These are phyloP conservation scores for Exserohilum rostratum DNA, from an alignment of 2,329 filamentous ascomycete species.

Conservation along the genomic window DNA sequence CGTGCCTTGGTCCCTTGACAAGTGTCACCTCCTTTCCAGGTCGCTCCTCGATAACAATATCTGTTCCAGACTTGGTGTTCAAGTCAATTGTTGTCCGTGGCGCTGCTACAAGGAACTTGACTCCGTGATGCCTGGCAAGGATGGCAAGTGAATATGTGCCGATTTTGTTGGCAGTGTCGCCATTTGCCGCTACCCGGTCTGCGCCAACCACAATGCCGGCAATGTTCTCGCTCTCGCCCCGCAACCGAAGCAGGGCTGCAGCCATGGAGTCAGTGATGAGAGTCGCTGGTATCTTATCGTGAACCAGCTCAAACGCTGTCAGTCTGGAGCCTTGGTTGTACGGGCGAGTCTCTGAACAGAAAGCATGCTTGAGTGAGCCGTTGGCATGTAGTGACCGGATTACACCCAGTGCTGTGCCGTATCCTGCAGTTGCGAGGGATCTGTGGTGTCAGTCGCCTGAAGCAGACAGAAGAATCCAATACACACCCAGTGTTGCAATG, in stretches of 20 bases:
- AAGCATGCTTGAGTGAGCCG: conserved; percentile 76
- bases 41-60: conserved; percentile 91
- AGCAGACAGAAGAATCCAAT: background rate
- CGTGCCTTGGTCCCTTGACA: conserved; percentile 75
- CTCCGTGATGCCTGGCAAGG: conserved; percentile 82
- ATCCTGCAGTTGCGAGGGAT: conserved; percentile 95
- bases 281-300: conserved; percentile 88
- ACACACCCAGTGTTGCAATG: conserved; percentile 93
- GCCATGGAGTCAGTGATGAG: conserved; percentile 98
- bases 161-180: conserved; percentile 98
- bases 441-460: conserved; percentile 50
- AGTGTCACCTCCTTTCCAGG: conserved; percentile 81
- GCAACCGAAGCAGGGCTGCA: conserved; percentile 76
- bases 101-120: conserved; percentile 94
- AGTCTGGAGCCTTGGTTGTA: conserved; percentile 97
- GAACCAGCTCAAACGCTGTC: conserved; percentile 95
- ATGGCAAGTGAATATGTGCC: conserved; percentile 93
- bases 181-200: conserved; percentile 93
- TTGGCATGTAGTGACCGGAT: conserved; percentile 79
- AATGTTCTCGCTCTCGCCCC: conserved; percentile 67
- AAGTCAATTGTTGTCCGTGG: conserved; percentile 94
- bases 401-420: conserved; percentile 93
- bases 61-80: conserved; percentile 73
- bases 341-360: conserved; percentile 94
- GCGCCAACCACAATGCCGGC: conserved; percentile 91